Percentiles rank a stretch among this genome's conserved stretches.
These are phyloP conservation scores for Mortierella sp. DNA, from an alignment of 371 early-diverging fungal genomes.

Conservation along the genomic window DNA sequence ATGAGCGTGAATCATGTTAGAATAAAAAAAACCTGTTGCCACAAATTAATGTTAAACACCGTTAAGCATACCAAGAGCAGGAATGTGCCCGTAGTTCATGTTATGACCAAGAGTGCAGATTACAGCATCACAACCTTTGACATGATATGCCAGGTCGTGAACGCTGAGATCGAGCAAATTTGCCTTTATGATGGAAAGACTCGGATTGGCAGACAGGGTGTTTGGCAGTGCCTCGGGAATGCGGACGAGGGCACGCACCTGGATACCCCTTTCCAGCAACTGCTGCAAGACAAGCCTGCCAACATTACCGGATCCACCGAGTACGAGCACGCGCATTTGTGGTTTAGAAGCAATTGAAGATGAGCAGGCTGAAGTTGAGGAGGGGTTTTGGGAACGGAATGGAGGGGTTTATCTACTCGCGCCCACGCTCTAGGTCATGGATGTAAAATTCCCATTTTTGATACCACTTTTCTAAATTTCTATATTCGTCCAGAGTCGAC, in stretches of 20 bases:
- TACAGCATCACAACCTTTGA: constrained; percentile 24
- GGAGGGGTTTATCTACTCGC: not conserved
- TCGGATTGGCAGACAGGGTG: constrained; percentile 9
- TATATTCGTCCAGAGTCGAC: not conserved
- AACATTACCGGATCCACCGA: constrained; percentile 32
- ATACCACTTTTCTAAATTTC: not conserved
- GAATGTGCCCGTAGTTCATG: constrained; percentile 26
- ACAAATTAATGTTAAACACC: not conserved
- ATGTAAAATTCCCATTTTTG: not conserved
- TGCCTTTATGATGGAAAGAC: constrained; percentile 19
- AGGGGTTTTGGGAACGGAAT: not conserved
- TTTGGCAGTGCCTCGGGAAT: constrained; percentile 12
- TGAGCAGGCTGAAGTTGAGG: not conserved
- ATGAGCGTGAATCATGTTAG: not conserved
- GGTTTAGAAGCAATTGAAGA: not conserved
- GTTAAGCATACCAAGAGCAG: constrained; percentile 23
- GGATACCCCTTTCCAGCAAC: constrained; percentile 17
- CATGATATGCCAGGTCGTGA: constrained; percentile 17
- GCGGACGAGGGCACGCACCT: constrained; percentile 31
- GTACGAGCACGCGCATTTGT: constrained; percentile 26
- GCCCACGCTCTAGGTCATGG: not conserved
- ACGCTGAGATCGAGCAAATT: constrained; percentile 22
- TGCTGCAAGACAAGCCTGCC: constrained; percentile 33
- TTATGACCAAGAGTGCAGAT: constrained; percentile 31
- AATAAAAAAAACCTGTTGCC: not conserved